Conservation (phyloP, 2,329 filamentous ascomycete species). For the Daldinia eschscholtzii region DNA sequence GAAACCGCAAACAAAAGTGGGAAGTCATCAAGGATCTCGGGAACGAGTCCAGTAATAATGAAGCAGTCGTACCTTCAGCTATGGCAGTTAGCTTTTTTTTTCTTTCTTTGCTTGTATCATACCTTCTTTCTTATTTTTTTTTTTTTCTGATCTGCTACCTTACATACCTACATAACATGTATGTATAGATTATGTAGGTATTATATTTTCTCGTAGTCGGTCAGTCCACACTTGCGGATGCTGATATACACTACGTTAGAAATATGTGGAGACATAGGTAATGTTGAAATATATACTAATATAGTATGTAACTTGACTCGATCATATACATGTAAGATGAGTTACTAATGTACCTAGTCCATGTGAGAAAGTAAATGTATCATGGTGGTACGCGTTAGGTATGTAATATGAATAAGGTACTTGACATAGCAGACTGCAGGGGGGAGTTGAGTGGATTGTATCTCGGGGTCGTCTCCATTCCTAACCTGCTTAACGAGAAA, state of each 20-base stretch:
- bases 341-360: background rate
- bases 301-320: background rate
- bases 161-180: background rate
- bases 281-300: background rate
- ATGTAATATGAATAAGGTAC: constrained; percentile 23
- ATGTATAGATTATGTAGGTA: background rate
- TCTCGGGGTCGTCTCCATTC: constrained; percentile 26
- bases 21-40: constrained; percentile 37
- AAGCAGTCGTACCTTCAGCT: background rate
- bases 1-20: constrained; percentile 38
- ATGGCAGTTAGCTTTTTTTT: constrained; percentile 18
- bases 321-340: constrained; percentile 5
- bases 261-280: constrained; percentile 8
- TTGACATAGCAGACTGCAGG: background rate
- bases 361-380: background rate
- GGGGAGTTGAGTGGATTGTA: constrained; percentile 12
- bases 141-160: background rate
- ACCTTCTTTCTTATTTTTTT: background rate
- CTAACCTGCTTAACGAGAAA: background rate
- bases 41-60: constrained; percentile 24
- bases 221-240: constrained; percentile 36
- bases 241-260: constrained; percentile 13
- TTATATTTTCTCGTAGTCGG: constrained; percentile 22
- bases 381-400: background rate
- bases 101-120: background rate